Conservation (phyloP, 2,329 filamentous ascomycete species). For the Ophiocordyceps robertsii region DNA sequence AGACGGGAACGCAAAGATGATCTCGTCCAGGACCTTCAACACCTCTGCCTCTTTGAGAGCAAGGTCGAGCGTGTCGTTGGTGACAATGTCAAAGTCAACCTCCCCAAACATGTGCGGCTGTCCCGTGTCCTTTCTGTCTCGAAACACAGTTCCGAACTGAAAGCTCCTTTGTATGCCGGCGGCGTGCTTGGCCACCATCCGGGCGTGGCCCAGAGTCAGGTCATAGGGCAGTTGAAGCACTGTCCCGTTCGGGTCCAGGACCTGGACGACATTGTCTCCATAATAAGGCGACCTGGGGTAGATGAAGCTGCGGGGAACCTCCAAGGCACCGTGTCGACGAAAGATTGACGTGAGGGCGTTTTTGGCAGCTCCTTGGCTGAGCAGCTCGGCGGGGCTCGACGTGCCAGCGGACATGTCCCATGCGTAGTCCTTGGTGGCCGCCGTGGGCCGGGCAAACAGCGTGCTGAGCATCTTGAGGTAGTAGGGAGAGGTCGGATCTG, state of each 20-base stretch:
- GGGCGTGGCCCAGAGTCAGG: conserved; percentile 76
- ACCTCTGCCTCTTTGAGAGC: conserved; percentile 87
- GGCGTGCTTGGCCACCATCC: conserved; percentile 61
- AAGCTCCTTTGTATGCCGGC: conserved; percentile 60
- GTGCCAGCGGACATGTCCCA: conserved; percentile 57
- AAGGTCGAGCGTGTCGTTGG: conserved; percentile 64
- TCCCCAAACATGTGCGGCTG: conserved; percentile 76
- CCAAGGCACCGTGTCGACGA: conserved; percentile 76
- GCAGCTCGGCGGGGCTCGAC: conserved; percentile 43
- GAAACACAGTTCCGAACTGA: conserved; percentile 77
- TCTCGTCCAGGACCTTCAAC: conserved; percentile 88
- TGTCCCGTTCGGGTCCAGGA: conserved; percentile 76
- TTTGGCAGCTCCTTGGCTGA: conserved; percentile 62
- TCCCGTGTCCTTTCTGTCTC: conserved; percentile 64
- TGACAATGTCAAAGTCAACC: conserved; percentile 94
- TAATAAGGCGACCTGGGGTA: conserved; percentile 79
- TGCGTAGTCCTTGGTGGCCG: conserved; percentile 67
- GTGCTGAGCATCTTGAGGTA: conserved; percentile 83
- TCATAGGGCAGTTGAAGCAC: conserved; percentile 90
- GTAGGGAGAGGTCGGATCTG: conserved; percentile 73
- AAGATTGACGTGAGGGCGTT: conserved; percentile 67
- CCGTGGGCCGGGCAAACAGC: conserved; percentile 63
- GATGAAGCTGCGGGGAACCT: conserved; percentile 58
- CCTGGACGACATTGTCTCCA: conserved; percentile 54
- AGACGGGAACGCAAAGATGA: conserved; percentile 67